Percentiles rank a stretch among this genome's conserved stretches.
Evolutionary conservation across 306 rosid species (phyloP).

Genomic region (Vachellia collinsii): DNA sequence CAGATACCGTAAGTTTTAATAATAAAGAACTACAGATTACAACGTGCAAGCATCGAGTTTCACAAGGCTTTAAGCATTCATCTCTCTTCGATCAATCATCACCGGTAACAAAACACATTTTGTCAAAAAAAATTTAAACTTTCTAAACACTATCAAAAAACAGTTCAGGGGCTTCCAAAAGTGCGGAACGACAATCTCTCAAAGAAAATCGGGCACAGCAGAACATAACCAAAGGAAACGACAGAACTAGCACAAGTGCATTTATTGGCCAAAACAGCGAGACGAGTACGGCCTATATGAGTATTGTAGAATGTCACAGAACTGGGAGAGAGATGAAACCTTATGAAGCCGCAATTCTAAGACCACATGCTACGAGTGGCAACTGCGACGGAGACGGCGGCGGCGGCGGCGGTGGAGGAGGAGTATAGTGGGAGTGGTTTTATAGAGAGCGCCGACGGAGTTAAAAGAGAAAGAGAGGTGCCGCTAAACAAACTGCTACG

Average conservation of each 20-base stretch:
- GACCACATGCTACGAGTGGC: neutral
- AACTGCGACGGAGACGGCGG: neutral
- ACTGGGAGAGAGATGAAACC: conserved; percentile 15
- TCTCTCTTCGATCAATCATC: conserved; percentile 3
- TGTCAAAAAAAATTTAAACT: neutral
- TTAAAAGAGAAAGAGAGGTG: neutral
- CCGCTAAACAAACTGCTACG: neutral
- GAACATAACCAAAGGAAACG: neutral
- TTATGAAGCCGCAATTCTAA: neutral
- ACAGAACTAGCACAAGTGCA: conserved; percentile 19
- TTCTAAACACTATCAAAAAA: neutral
- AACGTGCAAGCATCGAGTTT: neutral
- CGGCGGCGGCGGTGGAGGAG: neutral
- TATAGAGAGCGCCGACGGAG: neutral
- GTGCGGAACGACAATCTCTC: conserved; percentile 9
- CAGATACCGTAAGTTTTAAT: neutral
- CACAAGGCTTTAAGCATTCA: neutral
- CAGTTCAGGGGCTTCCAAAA: neutral
- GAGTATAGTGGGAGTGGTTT: neutral
- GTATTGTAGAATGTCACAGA: neutral
- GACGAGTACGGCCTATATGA: neutral
- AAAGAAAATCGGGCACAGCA: neutral
- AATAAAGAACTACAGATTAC: neutral
- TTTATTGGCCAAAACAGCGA: conserved; percentile 10
- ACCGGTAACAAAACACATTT: neutral